Conservation (phyloP, 208 protist genomes). For the Leishmania tropica region DNA sequence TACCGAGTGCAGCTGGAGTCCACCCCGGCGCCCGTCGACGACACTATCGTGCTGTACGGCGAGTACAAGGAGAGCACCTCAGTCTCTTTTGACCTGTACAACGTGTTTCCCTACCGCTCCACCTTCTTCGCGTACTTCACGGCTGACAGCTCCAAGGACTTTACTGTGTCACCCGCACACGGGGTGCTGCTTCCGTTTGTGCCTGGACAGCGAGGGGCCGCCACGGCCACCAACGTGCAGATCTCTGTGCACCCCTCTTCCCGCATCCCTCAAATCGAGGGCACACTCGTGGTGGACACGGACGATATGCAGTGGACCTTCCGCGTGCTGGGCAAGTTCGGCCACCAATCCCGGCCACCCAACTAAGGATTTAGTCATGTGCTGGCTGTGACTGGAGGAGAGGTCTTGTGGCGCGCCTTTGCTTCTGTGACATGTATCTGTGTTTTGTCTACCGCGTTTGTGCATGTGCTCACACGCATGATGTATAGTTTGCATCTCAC, state of each 20-base stretch:
- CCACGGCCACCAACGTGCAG: conserved; percentile 44
- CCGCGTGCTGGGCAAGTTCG: conserved; percentile 73
- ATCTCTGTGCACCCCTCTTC: conserved; percentile 64
- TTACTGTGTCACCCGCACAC: conserved; percentile 70
- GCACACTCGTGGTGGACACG: conserved; percentile 87
- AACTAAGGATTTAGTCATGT: background rate
- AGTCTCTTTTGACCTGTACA: conserved; percentile 87
- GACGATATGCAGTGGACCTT: conserved; percentile 95
- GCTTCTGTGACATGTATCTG: background rate
- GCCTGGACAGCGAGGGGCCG: conserved; percentile 45
- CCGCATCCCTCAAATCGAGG: conserved; percentile 76
- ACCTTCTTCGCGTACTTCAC: conserved; percentile 91
- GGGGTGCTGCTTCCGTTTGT: conserved; percentile 82
- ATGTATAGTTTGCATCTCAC: background rate
- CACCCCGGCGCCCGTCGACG: conserved; percentile 73
- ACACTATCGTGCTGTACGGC: conserved; percentile 78
- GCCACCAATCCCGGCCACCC: conserved; percentile 18
- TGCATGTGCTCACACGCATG: background rate
- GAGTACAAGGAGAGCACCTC: conserved; percentile 52
- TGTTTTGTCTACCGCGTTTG: background rate
- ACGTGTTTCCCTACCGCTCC: conserved; percentile 83
- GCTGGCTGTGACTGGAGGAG: background rate
- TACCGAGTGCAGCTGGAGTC: conserved; percentile 87
- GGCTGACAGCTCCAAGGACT: conserved; percentile 76
- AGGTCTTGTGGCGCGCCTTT: background rate